phyloP scores from a whole-genome alignment of 164 flowering plant genomes.

The Dillenia suffruticosa region DNA sequence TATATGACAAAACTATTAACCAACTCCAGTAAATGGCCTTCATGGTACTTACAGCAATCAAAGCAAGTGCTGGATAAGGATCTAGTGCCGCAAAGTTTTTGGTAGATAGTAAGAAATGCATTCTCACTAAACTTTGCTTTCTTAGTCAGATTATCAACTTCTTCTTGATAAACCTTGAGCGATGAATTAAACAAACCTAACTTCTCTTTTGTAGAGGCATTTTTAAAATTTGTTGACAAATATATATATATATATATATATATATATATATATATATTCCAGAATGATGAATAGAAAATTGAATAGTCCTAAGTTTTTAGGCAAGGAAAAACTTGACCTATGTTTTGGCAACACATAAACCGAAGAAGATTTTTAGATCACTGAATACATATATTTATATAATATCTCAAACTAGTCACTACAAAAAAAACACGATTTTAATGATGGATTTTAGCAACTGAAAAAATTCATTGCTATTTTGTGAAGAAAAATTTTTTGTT shows the following conservation, averaged over 20 bases:
- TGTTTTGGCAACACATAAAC: no score
- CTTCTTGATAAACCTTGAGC: conserved; percentile 96
- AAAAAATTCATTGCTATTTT: no score
- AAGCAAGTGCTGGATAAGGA: conserved; percentile 94
- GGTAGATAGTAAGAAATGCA: conserved; percentile 96
- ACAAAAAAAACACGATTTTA: no score
- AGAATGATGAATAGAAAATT: background rate
- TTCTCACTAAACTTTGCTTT: conserved; percentile 98
- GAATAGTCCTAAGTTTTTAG: background rate
- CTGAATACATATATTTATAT: no score
- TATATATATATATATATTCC: background rate
- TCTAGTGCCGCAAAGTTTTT: conserved; percentile 99
- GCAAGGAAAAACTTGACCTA: no score
- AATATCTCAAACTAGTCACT: no score
- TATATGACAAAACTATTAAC: no score
- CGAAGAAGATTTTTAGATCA: no score
- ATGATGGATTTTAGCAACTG: no score
- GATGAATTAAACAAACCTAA: conserved; percentile 77
- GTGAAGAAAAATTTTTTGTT: no score
- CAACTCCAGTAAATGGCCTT: no score
- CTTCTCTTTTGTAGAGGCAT: conserved; percentile 89
- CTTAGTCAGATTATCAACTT: conserved; percentile 97
- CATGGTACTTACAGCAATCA: conserved; percentile 64
- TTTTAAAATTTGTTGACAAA: conserved; percentile 73
- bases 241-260: background rate